Percentiles rank a stretch among this genome's conserved stretches.
Conservation (phyloP, 2,329 filamentous ascomycete species). For the Aureobasidium sp. region DNA sequence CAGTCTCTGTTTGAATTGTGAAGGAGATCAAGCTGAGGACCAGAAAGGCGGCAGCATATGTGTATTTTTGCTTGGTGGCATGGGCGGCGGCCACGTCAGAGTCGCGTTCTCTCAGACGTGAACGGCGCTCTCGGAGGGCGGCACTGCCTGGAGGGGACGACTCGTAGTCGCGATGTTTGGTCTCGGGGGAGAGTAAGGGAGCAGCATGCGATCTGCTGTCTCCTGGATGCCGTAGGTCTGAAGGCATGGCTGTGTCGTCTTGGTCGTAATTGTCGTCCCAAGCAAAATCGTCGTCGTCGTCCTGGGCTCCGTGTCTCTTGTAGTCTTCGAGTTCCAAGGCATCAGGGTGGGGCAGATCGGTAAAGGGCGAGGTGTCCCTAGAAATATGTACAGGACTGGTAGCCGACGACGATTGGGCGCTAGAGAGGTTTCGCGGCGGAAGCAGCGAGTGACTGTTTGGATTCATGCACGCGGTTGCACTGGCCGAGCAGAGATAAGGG, state of each 20-base stretch:
- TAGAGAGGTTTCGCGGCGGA: neutral
- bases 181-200: constrained; percentile 45
- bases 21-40: constrained; percentile 78
- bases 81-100: constrained; percentile 57
- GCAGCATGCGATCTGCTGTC: constrained; percentile 39
- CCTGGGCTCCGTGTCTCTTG: constrained; percentile 1
- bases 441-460: neutral
- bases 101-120: constrained; percentile 60
- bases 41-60: constrained; percentile 78
- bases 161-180: constrained; percentile 32
- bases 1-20: constrained; percentile 90
- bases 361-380: constrained; percentile 27
- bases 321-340: constrained; percentile 15
- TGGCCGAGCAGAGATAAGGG: constrained; percentile 11
- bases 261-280: constrained; percentile 36
- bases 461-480: constrained; percentile 11
- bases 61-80: constrained; percentile 74
- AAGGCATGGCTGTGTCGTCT: constrained; percentile 40
- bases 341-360: constrained; percentile 21
- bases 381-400: constrained; percentile 22
- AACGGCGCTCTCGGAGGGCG: constrained; percentile 46
- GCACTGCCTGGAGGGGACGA: constrained; percentile 30
- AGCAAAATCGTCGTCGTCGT: constrained; percentile 34
- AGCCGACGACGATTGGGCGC: constrained; percentile 2
- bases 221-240: constrained; percentile 38